phyloP scores from a whole-genome alignment of 208 protist species.

The Crithidia fasciculata region DNA sequence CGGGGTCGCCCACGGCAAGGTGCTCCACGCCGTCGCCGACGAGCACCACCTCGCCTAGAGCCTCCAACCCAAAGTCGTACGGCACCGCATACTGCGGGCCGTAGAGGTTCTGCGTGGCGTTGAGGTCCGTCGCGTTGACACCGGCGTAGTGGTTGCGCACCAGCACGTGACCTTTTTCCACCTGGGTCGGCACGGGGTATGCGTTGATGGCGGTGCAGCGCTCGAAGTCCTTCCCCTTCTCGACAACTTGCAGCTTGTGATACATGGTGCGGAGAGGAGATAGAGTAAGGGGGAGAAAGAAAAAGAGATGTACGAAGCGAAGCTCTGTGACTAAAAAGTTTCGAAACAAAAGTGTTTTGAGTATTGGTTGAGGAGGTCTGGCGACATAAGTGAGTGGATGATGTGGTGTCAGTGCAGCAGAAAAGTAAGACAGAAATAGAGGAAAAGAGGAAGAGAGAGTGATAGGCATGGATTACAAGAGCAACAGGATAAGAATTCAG shows the following conservation, averaged over 20 bases:
- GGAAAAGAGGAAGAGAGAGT: too few species aligned
- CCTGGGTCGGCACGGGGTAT: conserved; percentile 20
- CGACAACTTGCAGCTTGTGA: conserved; percentile 34
- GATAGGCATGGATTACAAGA: background rate
- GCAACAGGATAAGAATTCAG: background rate
- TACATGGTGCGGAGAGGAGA: conserved; percentile 7
- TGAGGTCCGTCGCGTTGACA: conserved; percentile 52
- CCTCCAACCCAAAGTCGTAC: conserved; percentile 40
- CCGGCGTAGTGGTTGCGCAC: conserved; percentile 38
- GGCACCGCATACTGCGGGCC: conserved; percentile 26
- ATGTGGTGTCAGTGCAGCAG: too few species aligned
- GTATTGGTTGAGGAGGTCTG: too few species aligned
- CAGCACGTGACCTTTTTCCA: conserved; percentile 28
- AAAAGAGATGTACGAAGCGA: background rate
- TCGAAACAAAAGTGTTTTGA: too few species aligned
- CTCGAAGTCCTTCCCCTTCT: conserved; percentile 38
- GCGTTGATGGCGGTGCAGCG: conserved; percentile 30
- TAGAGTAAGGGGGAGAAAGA: background rate
- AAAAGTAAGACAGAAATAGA: too few species aligned
- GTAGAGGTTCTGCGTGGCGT: conserved; percentile 38
- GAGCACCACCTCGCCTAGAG: conserved; percentile 34
- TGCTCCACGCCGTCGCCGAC: conserved; percentile 26
- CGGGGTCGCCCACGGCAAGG: conserved; percentile 31
- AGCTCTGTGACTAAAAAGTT: too few species aligned
- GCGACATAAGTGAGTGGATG: too few species aligned